A percentile compares a stretch with the other conserved stretches of the same genome.
phyloP scores from a whole-genome alignment of 805 yeast genomes.

The Myxozyma mucilagina region DNA sequence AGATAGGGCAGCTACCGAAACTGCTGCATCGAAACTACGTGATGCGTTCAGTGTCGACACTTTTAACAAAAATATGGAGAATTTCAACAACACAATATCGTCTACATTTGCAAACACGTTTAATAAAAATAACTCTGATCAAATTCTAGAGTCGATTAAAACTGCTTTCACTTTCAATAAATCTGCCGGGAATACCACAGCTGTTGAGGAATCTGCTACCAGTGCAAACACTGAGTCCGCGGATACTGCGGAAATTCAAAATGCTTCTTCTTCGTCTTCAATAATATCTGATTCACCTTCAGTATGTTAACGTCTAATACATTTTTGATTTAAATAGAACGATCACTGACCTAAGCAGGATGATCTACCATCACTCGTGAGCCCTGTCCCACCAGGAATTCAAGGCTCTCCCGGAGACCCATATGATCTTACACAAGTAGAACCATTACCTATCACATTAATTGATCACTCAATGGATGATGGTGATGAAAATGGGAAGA shows the following conservation, averaged over 20 bases:
- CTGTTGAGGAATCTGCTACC: neutral
- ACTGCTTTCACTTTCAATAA: constrained; percentile 5
- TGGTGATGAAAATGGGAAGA: constrained; percentile 12
- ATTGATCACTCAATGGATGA: constrained; percentile 40
- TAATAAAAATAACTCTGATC: constrained; percentile 9
- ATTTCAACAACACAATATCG: constrained; percentile 1
- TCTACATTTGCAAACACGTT: constrained; percentile 7
- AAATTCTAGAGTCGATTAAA: constrained; percentile 10
- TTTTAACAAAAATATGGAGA: neutral
- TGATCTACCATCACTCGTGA: constrained; percentile 7
- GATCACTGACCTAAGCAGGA: neutral
- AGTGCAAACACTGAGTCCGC: neutral
- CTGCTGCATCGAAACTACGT: constrained; percentile 19
- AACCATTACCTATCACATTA: constrained; percentile 48
- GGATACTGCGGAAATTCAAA: neutral
- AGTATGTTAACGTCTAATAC: neutral
- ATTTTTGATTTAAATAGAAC: neutral
- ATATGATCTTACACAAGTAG: constrained; percentile 33
- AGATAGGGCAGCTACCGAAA: constrained; percentile 4
- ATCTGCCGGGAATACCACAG: neutral
- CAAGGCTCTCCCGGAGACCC: constrained; percentile 30
- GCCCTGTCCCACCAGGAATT: constrained; percentile 17
- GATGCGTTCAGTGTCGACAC: constrained; percentile 19
- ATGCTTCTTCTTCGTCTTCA: constrained; percentile 15
- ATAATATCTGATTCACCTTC: constrained; percentile 3